Evolutionary conservation across 176 grass and related monocot genomes (phyloP), one percentile per base, ranked within the genome.

Genomic region (Aegilops umbellulata): DNA sequence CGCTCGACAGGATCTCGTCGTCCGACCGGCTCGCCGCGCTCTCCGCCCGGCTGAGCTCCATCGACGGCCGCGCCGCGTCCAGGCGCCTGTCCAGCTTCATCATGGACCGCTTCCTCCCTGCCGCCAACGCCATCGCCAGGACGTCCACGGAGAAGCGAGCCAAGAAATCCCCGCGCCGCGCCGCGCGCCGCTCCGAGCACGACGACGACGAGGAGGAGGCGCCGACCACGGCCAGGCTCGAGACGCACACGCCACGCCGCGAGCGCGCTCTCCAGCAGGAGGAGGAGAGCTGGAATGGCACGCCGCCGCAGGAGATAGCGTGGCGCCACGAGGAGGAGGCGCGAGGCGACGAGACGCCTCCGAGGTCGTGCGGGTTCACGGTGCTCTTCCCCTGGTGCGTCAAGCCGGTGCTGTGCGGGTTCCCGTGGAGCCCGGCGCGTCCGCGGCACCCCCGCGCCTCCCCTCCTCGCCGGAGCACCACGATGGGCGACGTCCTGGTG

Each of bases 21-120:
- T 93, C 91, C 41, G 93, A 95, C 76, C 89, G 85, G 34, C 88
- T 93, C 73, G 93, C 89, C 76, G 86, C 87, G 79, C 82, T 90
- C 11, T 92, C 92, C 31, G 80, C 84, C 26, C 80, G 91, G 35
- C 81, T 97, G 79, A 97, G 95, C 83, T 93, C 95, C 32, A 85
- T 97, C 44, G 88, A 92, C 13, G 80, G 83, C 81, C 81, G 83
- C 78, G 84, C 71, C n/a, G 92, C 78, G 22, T 84, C 87, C 11
- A 83, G 65, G 51, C 92, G 91, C 69, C 66, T 86, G 51, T 86
- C 91, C 16, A 93, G 91, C 86, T 98, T 95, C 85, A 95, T 95
- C 77, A 98, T 98, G 95, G 91, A 95, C 46, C 89, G 95, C 9
- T 98, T 98, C 83, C 95, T 98, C 62, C 93, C 93, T 12, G 95